Percentiles rank a stretch among this genome's conserved stretches.
Conservation (phyloP, 495 filamentous ascomycete genomes). For the Neurospora tetraspora region DNA sequence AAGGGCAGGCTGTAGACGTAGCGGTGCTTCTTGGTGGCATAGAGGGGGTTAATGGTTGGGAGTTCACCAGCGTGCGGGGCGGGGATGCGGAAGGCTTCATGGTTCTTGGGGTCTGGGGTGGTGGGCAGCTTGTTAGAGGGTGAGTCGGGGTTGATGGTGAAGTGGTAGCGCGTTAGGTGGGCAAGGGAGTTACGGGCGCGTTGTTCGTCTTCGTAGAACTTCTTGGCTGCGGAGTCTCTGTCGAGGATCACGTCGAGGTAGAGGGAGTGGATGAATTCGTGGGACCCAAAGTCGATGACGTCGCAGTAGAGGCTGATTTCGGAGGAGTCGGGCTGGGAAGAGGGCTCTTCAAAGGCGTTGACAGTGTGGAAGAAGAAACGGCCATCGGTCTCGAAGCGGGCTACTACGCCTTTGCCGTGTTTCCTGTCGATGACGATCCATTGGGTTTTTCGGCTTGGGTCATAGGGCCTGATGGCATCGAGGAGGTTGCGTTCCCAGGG, state of each 20-base stretch:
- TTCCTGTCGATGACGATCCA: conserved; percentile 64
- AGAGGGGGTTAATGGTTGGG: conserved; percentile 56
- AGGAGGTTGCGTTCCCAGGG: conserved; percentile 47
- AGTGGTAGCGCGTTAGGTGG: conserved; percentile 36
- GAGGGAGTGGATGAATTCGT: conserved; percentile 44
- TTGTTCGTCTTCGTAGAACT: conserved; percentile 22
- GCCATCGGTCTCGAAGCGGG: conserved; percentile 45
- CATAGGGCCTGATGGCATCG: conserved; percentile 44
- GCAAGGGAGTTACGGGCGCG: conserved; percentile 24
- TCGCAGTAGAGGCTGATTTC: conserved; percentile 43
- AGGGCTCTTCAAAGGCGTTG: conserved; percentile 54
- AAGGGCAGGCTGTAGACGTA: conserved; percentile 54
- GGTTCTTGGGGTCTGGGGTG: background rate
- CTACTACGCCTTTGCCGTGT: conserved; percentile 44
- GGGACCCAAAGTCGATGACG: conserved; percentile 42
- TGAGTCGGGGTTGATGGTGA: conserved; percentile 17
- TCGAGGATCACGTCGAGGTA: conserved; percentile 52
- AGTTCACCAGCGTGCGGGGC: conserved; percentile 44
- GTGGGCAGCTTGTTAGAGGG: background rate
- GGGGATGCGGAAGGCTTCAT: conserved; percentile 29
- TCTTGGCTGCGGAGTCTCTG: conserved; percentile 11
- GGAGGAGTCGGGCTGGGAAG: background rate
- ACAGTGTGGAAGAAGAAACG: conserved; percentile 71
- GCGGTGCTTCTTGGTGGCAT: conserved; percentile 42
- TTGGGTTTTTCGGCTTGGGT: conserved; percentile 36